Evolutionary conservation across 139 green algal genomes (phyloP), one percentile per base, ranked within the genome.

Genomic region (Ettlia oleoabundans): DNA sequence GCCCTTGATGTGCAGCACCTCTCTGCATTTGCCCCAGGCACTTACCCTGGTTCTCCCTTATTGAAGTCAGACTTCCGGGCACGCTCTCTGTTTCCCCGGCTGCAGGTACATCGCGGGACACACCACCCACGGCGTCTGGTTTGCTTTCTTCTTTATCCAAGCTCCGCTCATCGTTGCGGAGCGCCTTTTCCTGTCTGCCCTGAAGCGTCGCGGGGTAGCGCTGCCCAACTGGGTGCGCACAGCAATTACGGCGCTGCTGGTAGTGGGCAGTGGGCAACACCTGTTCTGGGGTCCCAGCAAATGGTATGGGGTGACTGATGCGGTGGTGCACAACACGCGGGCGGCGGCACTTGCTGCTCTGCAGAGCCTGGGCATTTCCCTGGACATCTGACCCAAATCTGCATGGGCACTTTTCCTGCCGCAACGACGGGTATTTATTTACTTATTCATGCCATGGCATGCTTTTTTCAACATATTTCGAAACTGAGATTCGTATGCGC

Each of bases 111-210:
- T 87, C 22, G 73, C 76, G 2, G 82, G 82, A 8, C 47, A 40
- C 65, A 84, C 61, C 62, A 66, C 82, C 15, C 4, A 21, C 19
- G 75, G 82, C 35, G 33, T 61, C 15, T 87, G 82, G 82, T 22
- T 73, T 9, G 30, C 41, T 10, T 87, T 79, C 47, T 87, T 87
- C 82, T 26, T 77, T 33, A 24, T 55, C 10, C 82, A 87, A 33
- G 58, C 62, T 7, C 63, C 74, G 0, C 3, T 68, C 1, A 72
- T 84, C 2, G 51, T 84, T 4, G 21, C 37, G 5, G 75, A 84
- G 68, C 67, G 72, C 37, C 28, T 74, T 30, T 37, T 67, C 30
- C 72, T 84, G 61, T 43, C 40, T 8, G 63, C n/a, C 22, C 47
- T 84, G 33, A 84, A 70, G 52, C 4, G 61, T 28, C 70, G 67